Evolutionary conservation across 2,329 filamentous ascomycete species (phyloP).

Genomic region (Fusarium sacchari): DNA sequence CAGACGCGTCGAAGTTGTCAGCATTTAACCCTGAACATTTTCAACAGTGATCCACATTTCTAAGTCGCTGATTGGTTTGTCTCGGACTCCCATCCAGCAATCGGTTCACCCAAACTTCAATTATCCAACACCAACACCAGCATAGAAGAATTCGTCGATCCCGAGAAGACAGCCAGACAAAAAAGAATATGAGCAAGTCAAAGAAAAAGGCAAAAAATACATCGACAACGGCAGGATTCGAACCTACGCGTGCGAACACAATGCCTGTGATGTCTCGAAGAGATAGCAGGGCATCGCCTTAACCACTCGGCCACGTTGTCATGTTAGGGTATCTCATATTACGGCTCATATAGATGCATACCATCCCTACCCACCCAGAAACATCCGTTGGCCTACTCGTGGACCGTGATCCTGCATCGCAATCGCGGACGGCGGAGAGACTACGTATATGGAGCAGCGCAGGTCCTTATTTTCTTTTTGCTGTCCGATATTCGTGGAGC

Average conservation of each 20-base stretch:
- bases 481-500: not conserved
- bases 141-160: not conserved
- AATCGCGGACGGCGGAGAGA: not conserved
- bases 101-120: not conserved
- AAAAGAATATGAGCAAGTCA: rapidly evolving
- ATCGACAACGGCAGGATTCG: slow-evolving; percentile 29
- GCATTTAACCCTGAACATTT: slow-evolving; percentile 4
- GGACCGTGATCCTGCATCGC: no score
- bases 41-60: not conserved
- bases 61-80: not conserved
- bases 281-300: slow-evolving; percentile 33
- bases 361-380: no score
- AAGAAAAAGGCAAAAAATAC: not conserved
- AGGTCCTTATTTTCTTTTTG: not conserved
- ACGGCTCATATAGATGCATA: rapidly evolving
- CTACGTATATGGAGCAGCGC: not conserved
- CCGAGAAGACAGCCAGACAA: no score
- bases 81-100: not conserved
- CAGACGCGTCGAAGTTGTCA: slow-evolving; percentile 13
- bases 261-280: slow-evolving; percentile 25
- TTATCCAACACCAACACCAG: rapidly evolving
- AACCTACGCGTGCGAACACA: slow-evolving; percentile 32
- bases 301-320: slow-evolving; percentile 32
- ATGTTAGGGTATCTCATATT: rapidly evolving
- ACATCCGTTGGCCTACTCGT: not conserved